These are phyloP conservation scores for Mallotus japonicus DNA, from an alignment of 441 rosid genomes.

Conservation along the genomic window DNA sequence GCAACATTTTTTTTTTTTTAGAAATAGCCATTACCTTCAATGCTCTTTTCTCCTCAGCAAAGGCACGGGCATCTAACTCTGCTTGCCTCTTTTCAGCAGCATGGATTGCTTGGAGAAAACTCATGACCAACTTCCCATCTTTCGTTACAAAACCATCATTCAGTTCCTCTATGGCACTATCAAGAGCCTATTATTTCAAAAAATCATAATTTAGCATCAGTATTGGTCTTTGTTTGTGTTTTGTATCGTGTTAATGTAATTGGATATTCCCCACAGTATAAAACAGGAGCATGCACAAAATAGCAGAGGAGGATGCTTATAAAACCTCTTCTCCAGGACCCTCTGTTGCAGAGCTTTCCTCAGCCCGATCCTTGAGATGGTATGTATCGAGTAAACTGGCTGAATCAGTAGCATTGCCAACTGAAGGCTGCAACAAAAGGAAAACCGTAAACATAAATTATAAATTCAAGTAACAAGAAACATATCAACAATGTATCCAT, in stretches of 20 bases:
- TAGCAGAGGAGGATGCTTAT: constrained; percentile 19
- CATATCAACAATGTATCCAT: not conserved
- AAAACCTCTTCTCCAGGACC: constrained; percentile 36
- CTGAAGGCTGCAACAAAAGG: constrained; percentile 40
- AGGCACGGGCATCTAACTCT: constrained; percentile 72
- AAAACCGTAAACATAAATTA: constrained; percentile 18
- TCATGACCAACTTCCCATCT: constrained; percentile 77
- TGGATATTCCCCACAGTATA: constrained; percentile 14
- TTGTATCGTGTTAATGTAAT: not conserved
- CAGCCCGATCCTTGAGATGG: constrained; percentile 51
- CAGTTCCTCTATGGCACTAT: constrained; percentile 49
- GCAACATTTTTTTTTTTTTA: too few species aligned
- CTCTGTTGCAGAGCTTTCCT: constrained; percentile 41
- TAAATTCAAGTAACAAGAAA: not conserved
- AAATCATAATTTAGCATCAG: constrained; percentile 18
- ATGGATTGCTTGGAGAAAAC: constrained; percentile 87
- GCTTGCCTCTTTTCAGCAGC: constrained; percentile 89
- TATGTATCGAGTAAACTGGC: constrained; percentile 69
- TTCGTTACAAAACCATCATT: constrained; percentile 49
- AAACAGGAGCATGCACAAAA: constrained; percentile 17
- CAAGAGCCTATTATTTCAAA: constrained; percentile 47
- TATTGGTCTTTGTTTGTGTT: not conserved
- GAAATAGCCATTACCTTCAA: constrained; percentile 58
- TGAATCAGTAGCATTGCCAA: constrained; percentile 30
- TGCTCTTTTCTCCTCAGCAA: constrained; percentile 63